A percentile compares a stretch with the other conserved stretches of the same genome.
Conservation (phyloP, 1,284 basidiomycete species). For the Melampsora americana region DNA sequence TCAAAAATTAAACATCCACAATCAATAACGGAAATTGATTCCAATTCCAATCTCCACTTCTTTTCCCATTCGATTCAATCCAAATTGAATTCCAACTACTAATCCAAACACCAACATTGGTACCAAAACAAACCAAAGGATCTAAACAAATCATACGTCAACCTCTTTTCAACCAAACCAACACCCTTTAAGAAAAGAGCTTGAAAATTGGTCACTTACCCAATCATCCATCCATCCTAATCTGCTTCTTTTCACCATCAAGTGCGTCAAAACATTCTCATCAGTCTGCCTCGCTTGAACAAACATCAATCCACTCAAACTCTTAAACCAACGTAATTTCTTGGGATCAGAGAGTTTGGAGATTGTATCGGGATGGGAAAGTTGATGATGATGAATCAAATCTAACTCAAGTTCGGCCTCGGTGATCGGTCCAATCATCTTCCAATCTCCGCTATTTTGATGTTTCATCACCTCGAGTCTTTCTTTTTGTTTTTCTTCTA, state of each 20-base stretch:
- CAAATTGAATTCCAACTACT: background rate
- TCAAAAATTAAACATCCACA: background rate
- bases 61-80: background rate
- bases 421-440: too few relatives aligned
- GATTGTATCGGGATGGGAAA: background rate
- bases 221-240: background rate
- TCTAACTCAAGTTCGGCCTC: too few relatives aligned
- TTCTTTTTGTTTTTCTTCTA: background rate
- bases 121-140: background rate
- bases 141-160: background rate
- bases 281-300: background rate
- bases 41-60: background rate
- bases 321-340: background rate
- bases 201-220: background rate
- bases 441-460: background rate
- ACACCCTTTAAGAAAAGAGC: background rate
- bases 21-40: background rate
- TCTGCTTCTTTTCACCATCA: background rate
- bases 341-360: background rate
- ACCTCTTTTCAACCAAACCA: background rate
- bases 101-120: background rate
- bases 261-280: background rate
- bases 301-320: background rate
- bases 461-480: background rate
- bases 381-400: background rate